A percentile compares a stretch with the other conserved stretches of the same genome.
Conservation (phyloP, 192 early-diverging fungal species). For the Coemansia sp. region DNA sequence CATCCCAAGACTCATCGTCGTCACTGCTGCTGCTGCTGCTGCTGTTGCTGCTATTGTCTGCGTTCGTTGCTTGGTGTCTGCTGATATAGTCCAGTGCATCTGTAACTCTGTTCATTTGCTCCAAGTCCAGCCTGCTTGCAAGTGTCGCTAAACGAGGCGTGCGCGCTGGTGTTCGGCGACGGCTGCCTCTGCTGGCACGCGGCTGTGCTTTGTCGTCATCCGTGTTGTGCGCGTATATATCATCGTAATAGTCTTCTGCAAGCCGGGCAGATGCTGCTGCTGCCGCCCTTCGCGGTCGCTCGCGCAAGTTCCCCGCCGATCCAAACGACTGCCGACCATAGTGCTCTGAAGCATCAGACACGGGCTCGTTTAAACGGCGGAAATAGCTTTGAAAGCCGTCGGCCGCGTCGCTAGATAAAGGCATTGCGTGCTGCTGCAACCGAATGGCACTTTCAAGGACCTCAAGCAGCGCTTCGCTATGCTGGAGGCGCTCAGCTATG, state of each 20-base stretch:
- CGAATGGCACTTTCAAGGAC: constrained; percentile 57
- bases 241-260: constrained; percentile 3
- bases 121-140: constrained; percentile 17
- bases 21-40: constrained; percentile 10
- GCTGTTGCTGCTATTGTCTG: constrained; percentile 7
- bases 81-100: constrained; percentile 56
- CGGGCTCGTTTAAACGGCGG: constrained; percentile 8
- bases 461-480: constrained; percentile 56
- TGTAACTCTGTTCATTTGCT: constrained; percentile 28
- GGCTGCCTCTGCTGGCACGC: neutral
- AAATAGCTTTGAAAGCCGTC: constrained; percentile 28
- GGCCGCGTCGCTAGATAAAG: constrained; percentile 11
- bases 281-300: constrained; percentile 26
- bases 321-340: constrained; percentile 2
- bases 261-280: constrained; percentile 11
- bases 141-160: constrained; percentile 16
- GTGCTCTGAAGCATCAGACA: neutral
- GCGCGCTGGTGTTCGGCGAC: neutral
- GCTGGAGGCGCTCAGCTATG: constrained; percentile 62
- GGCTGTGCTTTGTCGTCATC: constrained; percentile 5
- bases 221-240: constrained; percentile 36
- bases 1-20: too few species aligned
- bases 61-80: neutral
- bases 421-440: constrained; percentile 41
- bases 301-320: neutral